phyloP scores from a whole-genome alignment of 129 eudicot genomes.

The Flaveria sonorensis region DNA sequence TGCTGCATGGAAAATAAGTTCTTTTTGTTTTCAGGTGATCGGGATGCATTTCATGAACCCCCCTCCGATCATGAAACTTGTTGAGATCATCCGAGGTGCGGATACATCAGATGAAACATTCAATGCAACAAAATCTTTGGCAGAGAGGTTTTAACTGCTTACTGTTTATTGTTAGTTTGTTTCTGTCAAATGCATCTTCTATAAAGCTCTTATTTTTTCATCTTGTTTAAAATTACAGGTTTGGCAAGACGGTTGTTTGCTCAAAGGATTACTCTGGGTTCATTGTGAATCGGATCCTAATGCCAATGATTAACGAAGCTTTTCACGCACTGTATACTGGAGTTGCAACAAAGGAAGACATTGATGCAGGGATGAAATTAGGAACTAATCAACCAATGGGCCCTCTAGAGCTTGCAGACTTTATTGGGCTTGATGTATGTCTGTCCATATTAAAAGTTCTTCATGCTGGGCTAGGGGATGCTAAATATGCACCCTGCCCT shows the following conservation, averaged over 20 bases:
- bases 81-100: slow-evolving; percentile 86
- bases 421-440: slow-evolving; percentile 88
- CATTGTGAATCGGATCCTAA: slow-evolving; percentile 79
- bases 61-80: slow-evolving; percentile 92
- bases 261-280: slow-evolving; percentile 83
- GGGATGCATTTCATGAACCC: slow-evolving; percentile 98
- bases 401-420: slow-evolving; percentile 87
- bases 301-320: slow-evolving; percentile 99
- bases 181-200: not conserved
- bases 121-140: slow-evolving; percentile 61
- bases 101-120: slow-evolving; percentile 83
- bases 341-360: slow-evolving; percentile 92
- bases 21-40: slow-evolving; percentile 52
- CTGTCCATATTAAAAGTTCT: slow-evolving; percentile 80
- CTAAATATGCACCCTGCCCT: slow-evolving; percentile 87
- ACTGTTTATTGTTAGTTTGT: slow-evolving; percentile 1
- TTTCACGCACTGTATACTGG: slow-evolving; percentile 76
- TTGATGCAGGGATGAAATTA: slow-evolving; percentile 93
- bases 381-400: slow-evolving; percentile 98
- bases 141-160: slow-evolving; percentile 50
- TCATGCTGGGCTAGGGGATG: slow-evolving; percentile 78
- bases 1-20: not conserved
- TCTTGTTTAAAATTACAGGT: slow-evolving; percentile 42
- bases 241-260: slow-evolving; percentile 79
- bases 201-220: not conserved